These are phyloP conservation scores for Amborella trichopoda DNA, from an alignment of 164 flowering plant genomes.

Conservation along the genomic window DNA sequence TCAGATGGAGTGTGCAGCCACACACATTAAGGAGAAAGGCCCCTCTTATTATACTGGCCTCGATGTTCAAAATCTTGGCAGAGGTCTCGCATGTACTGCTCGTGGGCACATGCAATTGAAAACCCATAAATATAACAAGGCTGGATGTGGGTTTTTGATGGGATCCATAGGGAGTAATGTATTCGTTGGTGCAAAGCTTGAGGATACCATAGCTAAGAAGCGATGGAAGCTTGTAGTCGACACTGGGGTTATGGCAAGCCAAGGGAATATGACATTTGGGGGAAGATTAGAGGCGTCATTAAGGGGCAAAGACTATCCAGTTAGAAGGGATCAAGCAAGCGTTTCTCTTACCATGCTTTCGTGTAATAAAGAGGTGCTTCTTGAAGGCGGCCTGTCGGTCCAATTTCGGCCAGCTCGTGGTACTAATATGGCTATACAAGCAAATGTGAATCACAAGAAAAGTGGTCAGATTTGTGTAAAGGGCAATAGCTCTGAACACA, in stretches of 20 bases:
- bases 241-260: conserved; percentile 52
- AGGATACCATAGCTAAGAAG: conserved; percentile 59
- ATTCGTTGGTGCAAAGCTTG: conserved; percentile 66
- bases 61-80: conserved; percentile 64
- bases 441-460: conserved; percentile 56
- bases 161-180: conserved; percentile 50
- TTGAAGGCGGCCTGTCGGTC: conserved; percentile 52
- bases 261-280: conserved; percentile 63
- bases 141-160: conserved; percentile 68
- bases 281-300: conserved; percentile 62
- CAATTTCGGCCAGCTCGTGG: conserved; percentile 48
- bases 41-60: conserved; percentile 36
- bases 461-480: conserved; percentile 74
- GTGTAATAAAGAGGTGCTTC: conserved; percentile 51
- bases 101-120: conserved; percentile 50
- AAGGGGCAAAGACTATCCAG: conserved; percentile 77
- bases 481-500: conserved; percentile 54
- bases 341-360: conserved; percentile 52
- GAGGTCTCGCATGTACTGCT: conserved; percentile 47
- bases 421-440: conserved; percentile 46
- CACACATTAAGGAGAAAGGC: conserved; percentile 33
- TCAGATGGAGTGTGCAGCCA: conserved; percentile 54
- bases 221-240: conserved; percentile 51
- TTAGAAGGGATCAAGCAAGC: conserved; percentile 50
- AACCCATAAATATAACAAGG: conserved; percentile 35